Evolutionary conservation across 2,329 filamentous ascomycete species (phyloP).

Genomic region (Penicillium sp.): DNA sequence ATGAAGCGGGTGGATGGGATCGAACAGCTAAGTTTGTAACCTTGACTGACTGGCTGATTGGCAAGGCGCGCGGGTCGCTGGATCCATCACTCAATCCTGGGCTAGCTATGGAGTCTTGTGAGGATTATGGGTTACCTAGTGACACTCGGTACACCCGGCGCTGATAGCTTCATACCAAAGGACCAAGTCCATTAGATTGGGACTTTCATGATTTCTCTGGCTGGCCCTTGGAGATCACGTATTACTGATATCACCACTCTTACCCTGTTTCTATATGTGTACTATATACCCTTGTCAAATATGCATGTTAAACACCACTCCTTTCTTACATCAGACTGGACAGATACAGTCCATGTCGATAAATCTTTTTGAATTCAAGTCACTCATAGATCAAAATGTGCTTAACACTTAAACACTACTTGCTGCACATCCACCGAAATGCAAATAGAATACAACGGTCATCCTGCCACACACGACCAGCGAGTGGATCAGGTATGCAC

Average conservation of each 20-base stretch:
- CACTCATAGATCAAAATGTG: background rate
- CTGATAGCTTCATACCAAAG: background rate
- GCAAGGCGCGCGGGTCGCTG: conserved; percentile 63
- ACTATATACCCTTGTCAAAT: background rate
- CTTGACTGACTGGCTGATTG: conserved; percentile 90
- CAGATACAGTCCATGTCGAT: background rate
- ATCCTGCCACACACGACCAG: background rate
- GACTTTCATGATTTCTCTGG: background rate
- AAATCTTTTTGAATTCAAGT: background rate
- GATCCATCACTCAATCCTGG: conserved; percentile 29
- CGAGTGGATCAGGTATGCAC: background rate
- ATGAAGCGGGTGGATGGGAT: conserved; percentile 81
- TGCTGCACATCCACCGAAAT: background rate
- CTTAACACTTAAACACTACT: background rate
- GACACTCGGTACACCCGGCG: background rate
- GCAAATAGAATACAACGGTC: background rate
- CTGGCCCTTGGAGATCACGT: background rate
- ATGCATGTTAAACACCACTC: background rate
- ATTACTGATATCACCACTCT: background rate
- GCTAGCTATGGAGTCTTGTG: conserved; percentile 29
- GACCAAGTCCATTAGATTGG: background rate
- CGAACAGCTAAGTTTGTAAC: conserved; percentile 82
- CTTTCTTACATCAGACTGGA: background rate
- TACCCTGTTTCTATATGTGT: background rate
- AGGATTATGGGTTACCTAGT: conserved; percentile 11